Percentiles rank a stretch among this genome's conserved stretches.
phyloP scores from a whole-genome alignment of 176 grass and related monocot species.

The Themeda triandra region DNA sequence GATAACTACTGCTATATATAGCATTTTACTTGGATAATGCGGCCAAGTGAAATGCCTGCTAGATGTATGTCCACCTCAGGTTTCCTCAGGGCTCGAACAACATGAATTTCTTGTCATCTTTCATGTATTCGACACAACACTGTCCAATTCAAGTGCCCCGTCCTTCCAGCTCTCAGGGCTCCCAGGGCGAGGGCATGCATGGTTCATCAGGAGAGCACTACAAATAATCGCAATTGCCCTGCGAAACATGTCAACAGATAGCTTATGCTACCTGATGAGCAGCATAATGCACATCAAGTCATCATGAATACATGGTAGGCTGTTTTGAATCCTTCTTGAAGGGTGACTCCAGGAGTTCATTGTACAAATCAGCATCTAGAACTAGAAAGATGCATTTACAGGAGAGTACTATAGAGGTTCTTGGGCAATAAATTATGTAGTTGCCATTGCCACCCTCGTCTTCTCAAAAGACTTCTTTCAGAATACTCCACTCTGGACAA shows the following conservation, averaged over 20 bases:
- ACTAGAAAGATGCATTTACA: slow-evolving; percentile 47
- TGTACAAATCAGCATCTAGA: slow-evolving; percentile 32
- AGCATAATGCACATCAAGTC: slow-evolving; percentile 19
- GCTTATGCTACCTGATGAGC: not conserved
- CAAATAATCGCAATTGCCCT: not conserved
- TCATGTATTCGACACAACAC: not conserved
- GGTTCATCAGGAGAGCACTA: not conserved
- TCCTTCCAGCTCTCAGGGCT: not conserved
- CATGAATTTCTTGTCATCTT: not conserved
- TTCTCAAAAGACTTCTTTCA: not conserved
- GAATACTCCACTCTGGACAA: slow-evolving; percentile 15
- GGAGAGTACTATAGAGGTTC: not conserved
- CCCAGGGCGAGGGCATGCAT: not conserved
- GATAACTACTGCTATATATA: not conserved
- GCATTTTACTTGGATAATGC: not conserved
- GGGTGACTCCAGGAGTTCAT: slow-evolving; percentile 2
- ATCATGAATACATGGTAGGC: not conserved
- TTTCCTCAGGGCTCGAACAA: not conserved
- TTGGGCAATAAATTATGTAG: not conserved
- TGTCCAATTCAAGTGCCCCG: not conserved
- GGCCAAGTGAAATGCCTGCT: not conserved
- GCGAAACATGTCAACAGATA: not conserved
- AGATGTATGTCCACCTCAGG: not conserved
- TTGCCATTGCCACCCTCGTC: not conserved
- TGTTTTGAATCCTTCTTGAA: not conserved